Evolutionary conservation across 352 stramenopile genomes (phyloP).

Genomic region (Globisporangium parvum): DNA sequence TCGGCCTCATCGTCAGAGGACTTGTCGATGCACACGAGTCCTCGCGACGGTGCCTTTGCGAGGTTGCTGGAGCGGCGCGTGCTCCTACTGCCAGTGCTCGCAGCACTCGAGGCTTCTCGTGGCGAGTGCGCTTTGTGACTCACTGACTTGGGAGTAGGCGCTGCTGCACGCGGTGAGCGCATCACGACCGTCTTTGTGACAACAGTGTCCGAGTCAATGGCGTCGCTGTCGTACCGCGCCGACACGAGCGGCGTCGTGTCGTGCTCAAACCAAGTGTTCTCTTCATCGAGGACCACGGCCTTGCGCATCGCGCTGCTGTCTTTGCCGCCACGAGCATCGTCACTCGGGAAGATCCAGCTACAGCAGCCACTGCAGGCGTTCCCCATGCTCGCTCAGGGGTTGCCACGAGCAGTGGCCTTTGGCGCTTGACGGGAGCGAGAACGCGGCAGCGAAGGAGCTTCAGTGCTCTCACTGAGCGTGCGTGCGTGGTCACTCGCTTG

Average conservation of each 20-base stretch:
- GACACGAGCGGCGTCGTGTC: slow-evolving; percentile 55
- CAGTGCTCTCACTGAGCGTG: too few species aligned
- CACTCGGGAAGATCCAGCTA: slow-evolving; percentile 12
- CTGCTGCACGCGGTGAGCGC: slow-evolving; percentile 25
- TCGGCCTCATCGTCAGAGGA: slow-evolving; percentile 9
- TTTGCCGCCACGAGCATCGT: background rate
- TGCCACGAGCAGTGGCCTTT: too few species aligned
- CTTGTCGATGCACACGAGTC: slow-evolving; percentile 14
- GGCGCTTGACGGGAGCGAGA: too few species aligned
- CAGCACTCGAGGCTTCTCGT: background rate
- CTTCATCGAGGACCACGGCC: slow-evolving; percentile 13
- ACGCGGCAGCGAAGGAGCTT: too few species aligned
- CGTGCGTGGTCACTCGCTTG: too few species aligned
- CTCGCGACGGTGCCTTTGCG: slow-evolving; percentile 11
- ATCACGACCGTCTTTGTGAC: slow-evolving; percentile 57
- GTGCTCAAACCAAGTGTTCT: slow-evolving; percentile 55
- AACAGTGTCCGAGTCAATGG: slow-evolving; percentile 21
- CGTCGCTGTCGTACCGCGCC: slow-evolving; percentile 29
- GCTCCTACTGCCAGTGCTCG: background rate
- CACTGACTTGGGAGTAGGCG: background rate
- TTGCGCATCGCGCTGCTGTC: slow-evolving; percentile 7
- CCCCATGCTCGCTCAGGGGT: slow-evolving; percentile 5
- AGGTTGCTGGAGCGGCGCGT: background rate
- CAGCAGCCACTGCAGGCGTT: slow-evolving; percentile 15
- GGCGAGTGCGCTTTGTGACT: slow-evolving; percentile 3